Conservation (phyloP, 106 monocot species). For the Dendrobium chrysotoxum region DNA sequence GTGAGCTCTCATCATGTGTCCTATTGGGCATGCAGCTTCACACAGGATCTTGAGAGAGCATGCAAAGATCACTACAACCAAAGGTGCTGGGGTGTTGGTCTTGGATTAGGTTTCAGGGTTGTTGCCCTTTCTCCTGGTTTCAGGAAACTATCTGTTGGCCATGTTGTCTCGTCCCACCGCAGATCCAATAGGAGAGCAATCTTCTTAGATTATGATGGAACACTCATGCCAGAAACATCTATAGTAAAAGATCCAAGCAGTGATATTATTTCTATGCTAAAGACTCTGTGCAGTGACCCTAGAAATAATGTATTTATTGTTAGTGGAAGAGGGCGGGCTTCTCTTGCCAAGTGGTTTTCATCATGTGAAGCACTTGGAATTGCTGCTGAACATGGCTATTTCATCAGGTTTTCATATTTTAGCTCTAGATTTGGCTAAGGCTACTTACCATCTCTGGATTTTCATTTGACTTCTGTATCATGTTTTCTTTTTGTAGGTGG, state of each 20-base stretch:
- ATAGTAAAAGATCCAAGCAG: constrained; percentile 26
- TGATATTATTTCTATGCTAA: constrained; percentile 26
- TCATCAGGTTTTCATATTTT: constrained; percentile 31
- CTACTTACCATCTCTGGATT: no score
- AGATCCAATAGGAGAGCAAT: constrained; percentile 26
- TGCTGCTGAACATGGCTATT: constrained; percentile 59
- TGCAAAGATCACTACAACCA: constrained; percentile 45
- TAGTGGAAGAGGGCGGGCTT: constrained; percentile 35
- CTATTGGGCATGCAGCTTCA: constrained; percentile 45
- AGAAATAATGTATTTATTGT: constrained; percentile 43
- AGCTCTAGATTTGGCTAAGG: background rate
- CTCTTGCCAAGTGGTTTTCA: constrained; percentile 33
- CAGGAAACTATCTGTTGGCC: constrained; percentile 24
- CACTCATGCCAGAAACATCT: constrained; percentile 27
- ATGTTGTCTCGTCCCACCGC: constrained; percentile 23
- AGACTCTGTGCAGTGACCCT: constrained; percentile 29
- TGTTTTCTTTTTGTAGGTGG: constrained; percentile 9
- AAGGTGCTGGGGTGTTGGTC: constrained; percentile 44
- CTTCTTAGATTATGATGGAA: constrained; percentile 58
- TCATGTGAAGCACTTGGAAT: constrained; percentile 33
- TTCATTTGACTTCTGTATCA: no score
- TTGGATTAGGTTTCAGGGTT: constrained; percentile 47
- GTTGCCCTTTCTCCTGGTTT: constrained; percentile 41
- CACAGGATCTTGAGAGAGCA: constrained; percentile 42
- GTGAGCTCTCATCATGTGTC: constrained; percentile 47